Conservation (phyloP, 768 basidiomycete species). For the Pleurotus eryngii region DNA sequence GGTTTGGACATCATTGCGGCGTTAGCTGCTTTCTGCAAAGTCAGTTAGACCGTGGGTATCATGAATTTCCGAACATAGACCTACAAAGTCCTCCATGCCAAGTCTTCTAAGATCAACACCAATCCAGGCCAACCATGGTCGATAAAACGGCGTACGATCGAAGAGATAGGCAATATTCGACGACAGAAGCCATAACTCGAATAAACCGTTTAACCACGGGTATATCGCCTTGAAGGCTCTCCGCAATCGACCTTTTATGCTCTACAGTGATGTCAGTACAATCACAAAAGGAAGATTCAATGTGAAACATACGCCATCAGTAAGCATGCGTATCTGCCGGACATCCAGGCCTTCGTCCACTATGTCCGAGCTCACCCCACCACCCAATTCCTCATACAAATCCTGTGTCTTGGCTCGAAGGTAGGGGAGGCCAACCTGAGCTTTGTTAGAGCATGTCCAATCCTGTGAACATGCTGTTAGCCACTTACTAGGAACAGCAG, state of each 20-base stretch:
- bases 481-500: conserved; percentile 72
- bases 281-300: not conserved
- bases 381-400: conserved; percentile 87
- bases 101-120: conserved; percentile 81
- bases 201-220: conserved; percentile 75
- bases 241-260: conserved; percentile 48
- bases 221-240: conserved; percentile 70
- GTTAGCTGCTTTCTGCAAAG: conserved; percentile 38
- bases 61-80: conserved; percentile 17
- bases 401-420: conserved; percentile 86
- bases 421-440: conserved; percentile 85
- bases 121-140: conserved; percentile 89
- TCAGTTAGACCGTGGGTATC: conserved; percentile 8
- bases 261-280: conserved; percentile 32
- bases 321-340: conserved; percentile 41
- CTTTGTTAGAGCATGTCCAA: not conserved
- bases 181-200: conserved; percentile 78
- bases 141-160: conserved; percentile 78
- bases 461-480: not conserved
- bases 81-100: conserved; percentile 74
- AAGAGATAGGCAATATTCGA: conserved; percentile 92
- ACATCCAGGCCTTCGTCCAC: conserved; percentile 49
- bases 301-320: conserved; percentile 45
- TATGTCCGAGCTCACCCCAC: conserved; percentile 68
- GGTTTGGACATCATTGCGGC: conserved; percentile 21